phyloP scores from a whole-genome alignment of 345 rosid species.

The Salix suchowensis region DNA sequence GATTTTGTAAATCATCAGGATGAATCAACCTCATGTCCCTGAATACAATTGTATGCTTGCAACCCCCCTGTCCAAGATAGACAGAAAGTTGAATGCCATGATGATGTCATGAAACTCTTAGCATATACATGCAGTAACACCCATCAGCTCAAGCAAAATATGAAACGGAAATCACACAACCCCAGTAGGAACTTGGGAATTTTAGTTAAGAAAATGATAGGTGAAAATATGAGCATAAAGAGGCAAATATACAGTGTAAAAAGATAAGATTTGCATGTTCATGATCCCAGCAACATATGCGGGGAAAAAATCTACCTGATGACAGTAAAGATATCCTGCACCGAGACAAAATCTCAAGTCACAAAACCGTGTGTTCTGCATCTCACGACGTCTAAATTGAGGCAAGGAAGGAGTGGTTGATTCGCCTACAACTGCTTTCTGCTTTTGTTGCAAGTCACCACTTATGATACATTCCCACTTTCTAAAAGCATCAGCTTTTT shows the following conservation, averaged over 20 bases:
- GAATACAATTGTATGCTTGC: slow-evolving; percentile 78
- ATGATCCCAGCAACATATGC: background rate
- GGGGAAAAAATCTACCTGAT: slow-evolving; percentile 56
- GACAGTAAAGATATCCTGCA: slow-evolving; percentile 80
- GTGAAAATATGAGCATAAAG: background rate
- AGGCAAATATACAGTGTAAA: background rate
- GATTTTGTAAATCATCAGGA: slow-evolving; percentile 60
- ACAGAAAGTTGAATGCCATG: background rate
- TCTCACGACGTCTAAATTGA: slow-evolving; percentile 43
- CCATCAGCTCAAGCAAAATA: slow-evolving; percentile 1
- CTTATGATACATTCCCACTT: slow-evolving; percentile 66
- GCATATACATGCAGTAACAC: background rate
- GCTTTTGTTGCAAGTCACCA: slow-evolving; percentile 58
- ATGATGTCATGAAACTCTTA: background rate
- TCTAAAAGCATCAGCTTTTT: slow-evolving; percentile 56
- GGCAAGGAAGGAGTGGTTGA: slow-evolving; percentile 43
- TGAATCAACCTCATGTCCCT: slow-evolving; percentile 82
- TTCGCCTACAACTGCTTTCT: slow-evolving; percentile 43
- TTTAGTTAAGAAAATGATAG: background rate
- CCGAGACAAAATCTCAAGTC: slow-evolving; percentile 75
- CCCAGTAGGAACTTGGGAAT: background rate
- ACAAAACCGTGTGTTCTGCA: slow-evolving; percentile 61
- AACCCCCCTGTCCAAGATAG: slow-evolving; percentile 54
- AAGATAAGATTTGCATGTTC: background rate
- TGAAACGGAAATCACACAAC: background rate